Evolutionary conservation across 2,329 filamentous ascomycete species (phyloP).

Genomic region (Fusarium sp.): DNA sequence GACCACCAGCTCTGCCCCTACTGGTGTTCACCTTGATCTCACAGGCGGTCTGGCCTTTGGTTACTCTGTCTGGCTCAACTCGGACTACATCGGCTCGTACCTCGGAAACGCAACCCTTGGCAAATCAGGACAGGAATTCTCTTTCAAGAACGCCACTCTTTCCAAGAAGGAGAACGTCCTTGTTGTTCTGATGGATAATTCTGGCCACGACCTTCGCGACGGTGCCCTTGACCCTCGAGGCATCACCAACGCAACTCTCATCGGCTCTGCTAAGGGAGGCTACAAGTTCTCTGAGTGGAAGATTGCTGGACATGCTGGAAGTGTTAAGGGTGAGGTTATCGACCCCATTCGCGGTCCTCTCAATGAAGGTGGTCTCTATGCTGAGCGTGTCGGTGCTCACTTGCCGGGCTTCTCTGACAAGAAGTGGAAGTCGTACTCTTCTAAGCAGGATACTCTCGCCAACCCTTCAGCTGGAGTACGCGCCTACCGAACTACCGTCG

Average conservation of each 20-base stretch:
- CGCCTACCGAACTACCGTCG: constrained; percentile 67
- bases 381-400: constrained; percentile 70
- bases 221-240: constrained; percentile 64
- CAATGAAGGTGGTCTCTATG: constrained; percentile 70
- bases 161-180: constrained; percentile 60
- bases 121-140: constrained; percentile 57
- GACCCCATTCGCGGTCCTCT: constrained; percentile 68
- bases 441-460: constrained; percentile 54
- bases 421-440: constrained; percentile 55
- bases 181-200: constrained; percentile 71
- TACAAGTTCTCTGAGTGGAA: constrained; percentile 67
- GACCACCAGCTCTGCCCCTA: constrained; percentile 54
- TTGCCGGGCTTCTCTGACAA: constrained; percentile 67
- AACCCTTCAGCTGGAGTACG: constrained; percentile 65
- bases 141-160: constrained; percentile 64
- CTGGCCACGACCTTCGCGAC: constrained; percentile 68
- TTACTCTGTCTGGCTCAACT: constrained; percentile 70
- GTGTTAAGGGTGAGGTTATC: constrained; percentile 61
- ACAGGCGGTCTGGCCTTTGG: constrained; percentile 69
- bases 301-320: constrained; percentile 68
- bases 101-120: constrained; percentile 62
- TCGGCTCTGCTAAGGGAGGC: constrained; percentile 51
- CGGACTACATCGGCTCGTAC: constrained; percentile 67
- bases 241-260: constrained; percentile 65
- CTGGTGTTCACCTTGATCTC: constrained; percentile 63